Conservation (phyloP, 495 filamentous ascomycete species). For the Trichoderma orchidacearum region DNA sequence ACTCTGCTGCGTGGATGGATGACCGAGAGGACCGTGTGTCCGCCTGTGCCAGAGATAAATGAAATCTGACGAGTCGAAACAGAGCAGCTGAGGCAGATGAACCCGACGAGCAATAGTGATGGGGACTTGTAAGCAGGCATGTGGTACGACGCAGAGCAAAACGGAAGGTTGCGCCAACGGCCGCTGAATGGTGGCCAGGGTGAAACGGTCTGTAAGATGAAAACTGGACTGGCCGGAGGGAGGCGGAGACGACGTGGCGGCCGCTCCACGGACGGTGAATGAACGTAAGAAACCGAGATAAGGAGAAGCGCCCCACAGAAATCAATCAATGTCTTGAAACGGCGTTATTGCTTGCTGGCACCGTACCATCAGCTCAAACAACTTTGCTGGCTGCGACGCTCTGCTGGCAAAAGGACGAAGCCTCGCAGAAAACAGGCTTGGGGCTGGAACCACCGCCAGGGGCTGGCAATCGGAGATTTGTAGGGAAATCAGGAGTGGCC, state of each 20-base stretch:
- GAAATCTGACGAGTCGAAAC: not conserved
- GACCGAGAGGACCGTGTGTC: not conserved
- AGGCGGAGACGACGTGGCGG: not conserved
- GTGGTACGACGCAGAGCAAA: not conserved
- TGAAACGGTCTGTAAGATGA: constrained; percentile 5
- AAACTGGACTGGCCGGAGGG: not conserved
- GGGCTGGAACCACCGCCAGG: not conserved
- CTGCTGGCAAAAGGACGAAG: too few relatives aligned
- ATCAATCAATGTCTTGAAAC: not conserved
- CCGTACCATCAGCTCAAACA: not conserved
- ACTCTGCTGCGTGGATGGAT: not conserved
- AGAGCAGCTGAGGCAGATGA: too few relatives aligned
- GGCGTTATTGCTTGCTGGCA: not conserved
- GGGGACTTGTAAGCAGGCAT: too few relatives aligned
- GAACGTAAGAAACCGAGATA: not conserved
- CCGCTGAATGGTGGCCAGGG: too few relatives aligned
- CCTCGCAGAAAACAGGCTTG: not conserved
- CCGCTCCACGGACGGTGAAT: too few relatives aligned
- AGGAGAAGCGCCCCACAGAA: not conserved
- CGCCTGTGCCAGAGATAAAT: not conserved
- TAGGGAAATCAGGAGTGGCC: constrained; percentile 1
- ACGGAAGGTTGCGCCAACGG: not conserved
- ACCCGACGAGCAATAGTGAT: too few relatives aligned
- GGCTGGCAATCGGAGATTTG: constrained; percentile 1
- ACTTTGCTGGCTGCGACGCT: too few relatives aligned